Conservation (phyloP, 2,329 filamentous ascomycete species). For the Aureobasidium mangrovei region DNA sequence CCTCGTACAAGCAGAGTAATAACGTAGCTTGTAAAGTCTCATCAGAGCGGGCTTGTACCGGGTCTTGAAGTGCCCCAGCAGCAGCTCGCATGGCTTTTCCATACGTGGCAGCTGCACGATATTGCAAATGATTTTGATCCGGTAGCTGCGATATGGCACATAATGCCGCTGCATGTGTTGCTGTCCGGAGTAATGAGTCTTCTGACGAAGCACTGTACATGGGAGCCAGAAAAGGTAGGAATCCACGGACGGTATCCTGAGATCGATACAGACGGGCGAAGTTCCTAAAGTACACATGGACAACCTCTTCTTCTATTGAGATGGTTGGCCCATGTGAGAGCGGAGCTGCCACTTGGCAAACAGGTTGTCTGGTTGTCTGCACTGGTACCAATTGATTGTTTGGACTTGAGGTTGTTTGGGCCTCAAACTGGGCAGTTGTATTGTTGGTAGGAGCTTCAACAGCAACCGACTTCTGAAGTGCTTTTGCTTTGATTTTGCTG, state of each 20-base stretch:
- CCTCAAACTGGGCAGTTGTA: too few relatives aligned
- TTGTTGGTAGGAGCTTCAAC: neutral
- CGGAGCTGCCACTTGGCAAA: slow-evolving; percentile 42
- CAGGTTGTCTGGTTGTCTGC: neutral
- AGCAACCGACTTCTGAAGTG: neutral
- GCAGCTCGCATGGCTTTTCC: slow-evolving; percentile 20
- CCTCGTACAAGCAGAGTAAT: slow-evolving; percentile 52
- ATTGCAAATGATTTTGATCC: neutral
- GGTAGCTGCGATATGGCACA: slow-evolving; percentile 13
- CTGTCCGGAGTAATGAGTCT: slow-evolving; percentile 1
- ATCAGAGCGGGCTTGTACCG: slow-evolving; percentile 44
- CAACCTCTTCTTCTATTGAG: slow-evolving; percentile 11
- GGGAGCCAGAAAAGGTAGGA: slow-evolving; percentile 4
- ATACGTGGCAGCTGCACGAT: slow-evolving; percentile 2
- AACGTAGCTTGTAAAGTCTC: slow-evolving; percentile 52
- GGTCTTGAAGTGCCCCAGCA: slow-evolving; percentile 46
- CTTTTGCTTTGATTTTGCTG: neutral
- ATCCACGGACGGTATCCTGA: slow-evolving; percentile 1
- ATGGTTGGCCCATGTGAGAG: slow-evolving; percentile 24
- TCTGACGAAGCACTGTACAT: slow-evolving; percentile 1
- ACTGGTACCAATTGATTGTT: neutral
- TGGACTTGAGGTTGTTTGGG: neutral
- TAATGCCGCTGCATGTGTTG: slow-evolving; percentile 9
- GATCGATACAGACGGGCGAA: neutral
- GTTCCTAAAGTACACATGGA: slow-evolving; percentile 10